Percentiles rank a stretch among this genome's conserved stretches.
Conservation (phyloP, 176 grass and related monocot species). For the Urochloa ruziziensis region DNA sequence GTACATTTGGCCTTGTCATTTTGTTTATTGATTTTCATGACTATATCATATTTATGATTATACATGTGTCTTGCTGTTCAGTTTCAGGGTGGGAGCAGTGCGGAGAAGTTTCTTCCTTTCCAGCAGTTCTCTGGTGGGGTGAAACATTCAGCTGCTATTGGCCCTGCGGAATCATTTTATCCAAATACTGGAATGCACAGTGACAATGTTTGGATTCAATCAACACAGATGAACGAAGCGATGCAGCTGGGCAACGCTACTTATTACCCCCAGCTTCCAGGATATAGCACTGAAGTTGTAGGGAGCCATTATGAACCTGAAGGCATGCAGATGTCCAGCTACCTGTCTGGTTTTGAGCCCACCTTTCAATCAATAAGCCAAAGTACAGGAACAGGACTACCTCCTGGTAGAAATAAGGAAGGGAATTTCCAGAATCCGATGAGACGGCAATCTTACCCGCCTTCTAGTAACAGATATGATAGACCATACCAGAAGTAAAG, state of each 20-base stretch:
- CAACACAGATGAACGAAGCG: background rate
- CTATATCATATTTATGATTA: background rate
- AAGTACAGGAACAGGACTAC: conserved; percentile 28
- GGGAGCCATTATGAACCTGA: conserved; percentile 16
- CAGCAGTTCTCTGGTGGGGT: background rate
- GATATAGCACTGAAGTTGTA: conserved; percentile 45
- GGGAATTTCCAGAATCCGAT: conserved; percentile 30
- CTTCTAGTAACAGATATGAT: conserved; percentile 52
- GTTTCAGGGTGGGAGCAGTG: conserved; percentile 48
- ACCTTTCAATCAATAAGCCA: conserved; percentile 52
- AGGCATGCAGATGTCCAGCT: conserved; percentile 26
- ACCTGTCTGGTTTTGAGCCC: conserved; percentile 50
- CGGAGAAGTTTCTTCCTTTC: conserved; percentile 38
- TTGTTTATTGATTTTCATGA: conserved; percentile 21
- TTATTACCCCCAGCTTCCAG: conserved; percentile 30
- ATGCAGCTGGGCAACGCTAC: conserved; percentile 11
- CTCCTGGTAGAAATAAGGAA: conserved; percentile 27
- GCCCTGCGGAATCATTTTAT: background rate
- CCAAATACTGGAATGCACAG: background rate
- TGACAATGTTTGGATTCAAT: conserved; percentile 9
- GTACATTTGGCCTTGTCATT: background rate
- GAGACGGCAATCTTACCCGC: conserved; percentile 50
- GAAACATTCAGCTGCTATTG: background rate
- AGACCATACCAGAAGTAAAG: conserved; percentile 37
- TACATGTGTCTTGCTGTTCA: background rate